Evolutionary conservation across 345 rosid species (phyloP), one percentile per base, ranked within the genome.

Genomic region (Eucalyptus fibrosa): DNA sequence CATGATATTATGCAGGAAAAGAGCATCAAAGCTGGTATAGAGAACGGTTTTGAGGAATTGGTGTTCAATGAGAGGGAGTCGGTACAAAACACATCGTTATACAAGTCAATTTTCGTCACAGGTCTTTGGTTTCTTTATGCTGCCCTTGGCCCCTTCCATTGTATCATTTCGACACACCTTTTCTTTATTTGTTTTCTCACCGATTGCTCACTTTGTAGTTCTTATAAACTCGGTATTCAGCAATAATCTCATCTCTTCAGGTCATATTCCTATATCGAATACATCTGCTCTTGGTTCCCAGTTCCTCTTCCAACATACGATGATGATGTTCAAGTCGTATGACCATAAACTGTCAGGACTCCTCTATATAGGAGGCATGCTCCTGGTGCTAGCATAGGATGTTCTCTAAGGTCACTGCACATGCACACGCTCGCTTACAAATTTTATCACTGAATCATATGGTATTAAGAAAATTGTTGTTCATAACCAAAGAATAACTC

Each of bases 21-120:
- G 88, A 87, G 88, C 49, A 8, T 69, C 34, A 89, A 89, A 88
- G 92, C 93, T 86, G 90, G 88, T 88, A 86, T 89, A 88, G 89
- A 91, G 83, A 51, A 86, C 16, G 88, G 90, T 59, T 88, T 88
- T 89, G 88, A 65, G 87, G 90, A 86, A 21, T 72, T 8, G 18
- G 18, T 82, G 50, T 67, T 90, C 50, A 81, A 85, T 50, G 89
- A 87, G 90, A 91, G 87, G 59, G 90, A 51, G 69, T 86, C 47
- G 90, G 69, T 55, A 87, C 37, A 81, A 65, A 67, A 81, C 89
- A 72, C 87, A 24, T 51, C 49, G 86, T 88, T 86, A 86, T 55
- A 77, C 91, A 59, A 85, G 89, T 90, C 88, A 90, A 85, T 88
- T 72, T 88, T 87, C 69, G 3, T 55, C 86, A 40, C 47, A 37